Base-by-base conservation (phyloP, 148 eudicot species). In the Talinum fruticosum region DNA sequence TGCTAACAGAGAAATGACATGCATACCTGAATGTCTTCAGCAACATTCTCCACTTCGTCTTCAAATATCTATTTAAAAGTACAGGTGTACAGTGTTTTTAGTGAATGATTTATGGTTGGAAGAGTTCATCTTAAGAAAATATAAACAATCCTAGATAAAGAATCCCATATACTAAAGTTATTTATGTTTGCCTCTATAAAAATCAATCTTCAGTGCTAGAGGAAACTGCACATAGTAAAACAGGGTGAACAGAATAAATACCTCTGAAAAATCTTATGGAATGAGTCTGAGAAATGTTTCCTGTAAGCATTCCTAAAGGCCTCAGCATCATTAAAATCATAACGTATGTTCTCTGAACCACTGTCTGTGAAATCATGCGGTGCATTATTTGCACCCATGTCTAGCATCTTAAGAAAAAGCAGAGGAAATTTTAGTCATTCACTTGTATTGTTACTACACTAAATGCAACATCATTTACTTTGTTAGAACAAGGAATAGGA, bases 231-330 rank as follows among this genome's bases (percentile, higher is more conserved):
- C 71, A 67, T 44, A 34, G 57, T 13, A 78, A 78, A 81, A 32
- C 4, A 23, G 69, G 44, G 33, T 23, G 33, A 44, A 19, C 23
- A 74, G 59, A 35, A 65, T 41, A 70, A 81, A 72, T 86, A 95
- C 99, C 99, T 95, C 96, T 32, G 94, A 85, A 81, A 92, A 71
- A 90, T 89, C 79, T 89, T 95, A 66, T 93, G 96, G 81, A 95
- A 95, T 74, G 99, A 88, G 74, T 82, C 79, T 36, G 99, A 91
- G 80, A 95, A 95, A 64, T 93, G 79, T 70, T 84, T 76, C 79
- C 75, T 82, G 76, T 83, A 78, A 81, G 93, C 83, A 82, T 80
- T 79, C 86, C 86, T 83, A 79, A 89, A 87, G 47, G 87, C 84
- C 72, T 86, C 84, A 32, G 85, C 84, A 81, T 85, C 88, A 54